A percentile compares a stretch with the other conserved stretches of the same genome.
These are phyloP conservation scores for Laburnicola sp. DNA, from an alignment of 2,329 filamentous ascomycete genomes.

Conservation along the genomic window DNA sequence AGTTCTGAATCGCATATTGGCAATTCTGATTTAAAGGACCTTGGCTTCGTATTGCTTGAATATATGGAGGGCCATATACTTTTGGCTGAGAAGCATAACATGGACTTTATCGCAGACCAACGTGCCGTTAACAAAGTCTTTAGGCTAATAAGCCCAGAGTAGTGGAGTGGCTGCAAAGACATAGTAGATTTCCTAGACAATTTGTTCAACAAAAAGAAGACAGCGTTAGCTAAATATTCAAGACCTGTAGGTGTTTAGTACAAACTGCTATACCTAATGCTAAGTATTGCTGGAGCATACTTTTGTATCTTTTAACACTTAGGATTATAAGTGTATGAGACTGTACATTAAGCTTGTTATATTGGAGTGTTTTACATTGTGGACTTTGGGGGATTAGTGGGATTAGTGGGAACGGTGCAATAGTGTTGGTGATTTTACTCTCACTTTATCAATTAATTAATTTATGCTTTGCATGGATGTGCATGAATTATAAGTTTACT, in stretches of 20 bases:
- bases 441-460: neutral
- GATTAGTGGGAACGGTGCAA: neutral
- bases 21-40: conserved; percentile 9
- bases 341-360: conserved; percentile 1
- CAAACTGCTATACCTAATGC: neutral
- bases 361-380: conserved; percentile 1
- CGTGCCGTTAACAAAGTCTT: conserved; percentile 16
- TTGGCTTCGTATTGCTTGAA: conserved; percentile 17
- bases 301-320: neutral
- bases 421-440: neutral
- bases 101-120: conserved; percentile 12
- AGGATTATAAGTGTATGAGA: conserved; percentile 3
- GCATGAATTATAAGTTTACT: no score
- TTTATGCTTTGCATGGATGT: neutral
- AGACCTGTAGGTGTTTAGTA: neutral
- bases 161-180: conserved; percentile 19
- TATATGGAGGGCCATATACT: conserved; percentile 17
- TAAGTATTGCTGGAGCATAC: neutral
- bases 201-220: conserved; percentile 12
- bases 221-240: neutral
- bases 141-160: conserved; percentile 7
- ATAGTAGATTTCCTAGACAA: conserved; percentile 21
- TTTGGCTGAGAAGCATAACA: neutral
- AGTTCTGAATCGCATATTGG: neutral
- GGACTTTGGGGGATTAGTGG: neutral